Conservation (phyloP, 805 yeast species). For the Candida peoriensis region DNA sequence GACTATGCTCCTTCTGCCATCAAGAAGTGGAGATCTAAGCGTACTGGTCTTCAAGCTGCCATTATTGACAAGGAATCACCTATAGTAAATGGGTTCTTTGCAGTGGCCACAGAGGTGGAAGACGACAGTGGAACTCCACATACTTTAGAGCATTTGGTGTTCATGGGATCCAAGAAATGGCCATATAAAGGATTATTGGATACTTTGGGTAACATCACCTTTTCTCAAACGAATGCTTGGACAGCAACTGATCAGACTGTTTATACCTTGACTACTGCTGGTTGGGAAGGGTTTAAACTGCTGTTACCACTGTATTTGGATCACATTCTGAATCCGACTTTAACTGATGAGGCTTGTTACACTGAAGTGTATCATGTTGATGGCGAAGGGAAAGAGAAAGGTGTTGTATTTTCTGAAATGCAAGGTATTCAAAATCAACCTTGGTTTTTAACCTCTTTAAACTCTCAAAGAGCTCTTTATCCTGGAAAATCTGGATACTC, state of each 20-base stretch:
- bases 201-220: constrained; percentile 75
- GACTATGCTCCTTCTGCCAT: constrained; percentile 70
- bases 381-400: constrained; percentile 85
- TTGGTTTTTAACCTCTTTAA: constrained; percentile 58
- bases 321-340: constrained; percentile 77
- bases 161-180: constrained; percentile 86
- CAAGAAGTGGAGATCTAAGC: constrained; percentile 69
- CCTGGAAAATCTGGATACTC: constrained; percentile 70
- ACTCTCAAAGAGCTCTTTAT: constrained; percentile 54
- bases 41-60: constrained; percentile 81
- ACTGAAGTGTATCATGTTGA: constrained; percentile 96
- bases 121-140: constrained; percentile 93
- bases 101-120: constrained; percentile 88
- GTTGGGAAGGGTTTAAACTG: constrained; percentile 89
- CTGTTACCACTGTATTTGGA: constrained; percentile 87
- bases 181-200: constrained; percentile 93
- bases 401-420: constrained; percentile 97
- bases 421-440: constrained; percentile 83
- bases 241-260: constrained; percentile 95
- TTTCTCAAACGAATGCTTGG: constrained; percentile 93
- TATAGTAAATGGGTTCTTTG: constrained; percentile 86
- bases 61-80: constrained; percentile 80
- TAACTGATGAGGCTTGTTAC: constrained; percentile 83
- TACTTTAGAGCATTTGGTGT: constrained; percentile 88
- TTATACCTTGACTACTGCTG: constrained; percentile 86